Evolutionary conservation across 2,329 filamentous ascomycete species (phyloP).

Genomic region (Aureobasidium sp.): DNA sequence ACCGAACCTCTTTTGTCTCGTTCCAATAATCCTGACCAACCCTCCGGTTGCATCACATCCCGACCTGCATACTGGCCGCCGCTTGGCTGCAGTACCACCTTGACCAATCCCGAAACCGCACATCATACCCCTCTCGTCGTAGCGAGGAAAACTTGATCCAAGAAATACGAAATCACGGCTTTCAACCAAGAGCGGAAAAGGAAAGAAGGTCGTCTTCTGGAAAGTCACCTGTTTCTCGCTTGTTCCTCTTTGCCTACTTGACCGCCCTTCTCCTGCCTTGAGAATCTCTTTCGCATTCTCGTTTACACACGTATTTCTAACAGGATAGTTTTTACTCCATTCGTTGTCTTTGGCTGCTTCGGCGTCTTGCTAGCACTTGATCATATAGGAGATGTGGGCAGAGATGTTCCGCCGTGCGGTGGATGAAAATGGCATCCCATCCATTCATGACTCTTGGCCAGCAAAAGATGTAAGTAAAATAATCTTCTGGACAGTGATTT

Average conservation of each 20-base stretch:
- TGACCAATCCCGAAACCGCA: not conserved
- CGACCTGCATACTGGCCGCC: conserved; percentile 4
- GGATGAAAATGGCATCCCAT: not conserved
- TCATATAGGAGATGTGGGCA: not conserved
- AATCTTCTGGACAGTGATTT: no score
- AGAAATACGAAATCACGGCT: not conserved
- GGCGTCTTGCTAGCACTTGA: not conserved
- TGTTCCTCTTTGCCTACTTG: not conserved
- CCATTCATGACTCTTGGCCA: conserved; percentile 33
- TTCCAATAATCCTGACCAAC: not conserved
- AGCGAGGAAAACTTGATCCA: not conserved
- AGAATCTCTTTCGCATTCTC: not conserved
- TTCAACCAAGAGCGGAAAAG: not conserved
- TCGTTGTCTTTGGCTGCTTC: not conserved
- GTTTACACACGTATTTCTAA: not conserved
- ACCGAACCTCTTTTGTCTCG: not conserved
- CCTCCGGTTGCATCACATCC: not conserved
- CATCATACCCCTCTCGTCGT: not conserved
- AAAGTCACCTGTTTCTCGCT: conserved; percentile 2
- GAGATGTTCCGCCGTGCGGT: not conserved
- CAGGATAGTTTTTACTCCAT: not conserved
- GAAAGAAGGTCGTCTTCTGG: not conserved
- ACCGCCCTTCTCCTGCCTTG: not conserved
- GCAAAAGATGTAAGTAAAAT: conserved; percentile 33
- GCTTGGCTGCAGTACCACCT: conserved; percentile 14